Evolutionary conservation across 805 yeast species (phyloP).

Genomic region (Aciculoconidium aculeatum): DNA sequence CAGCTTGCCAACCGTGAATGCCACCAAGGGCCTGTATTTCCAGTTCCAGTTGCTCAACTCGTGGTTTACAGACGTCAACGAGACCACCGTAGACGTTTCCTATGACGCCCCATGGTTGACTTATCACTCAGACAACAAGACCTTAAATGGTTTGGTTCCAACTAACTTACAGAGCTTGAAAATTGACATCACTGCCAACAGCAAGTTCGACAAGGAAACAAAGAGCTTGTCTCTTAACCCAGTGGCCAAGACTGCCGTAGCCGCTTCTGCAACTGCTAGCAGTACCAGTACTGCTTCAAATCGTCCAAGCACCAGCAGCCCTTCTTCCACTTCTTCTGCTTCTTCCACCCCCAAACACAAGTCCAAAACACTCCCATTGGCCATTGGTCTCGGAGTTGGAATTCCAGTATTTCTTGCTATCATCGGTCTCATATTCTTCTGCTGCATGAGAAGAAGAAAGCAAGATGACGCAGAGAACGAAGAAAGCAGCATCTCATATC

Average conservation of each 20-base stretch:
- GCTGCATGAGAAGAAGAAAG: conserved; percentile 40
- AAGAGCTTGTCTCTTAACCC: conserved; percentile 50
- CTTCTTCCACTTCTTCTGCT: conserved; percentile 9
- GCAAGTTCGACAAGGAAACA: conserved; percentile 23
- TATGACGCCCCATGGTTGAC: conserved; percentile 53
- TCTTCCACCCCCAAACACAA: conserved; percentile 15
- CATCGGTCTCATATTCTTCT: conserved; percentile 45
- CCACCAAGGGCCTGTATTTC: conserved; percentile 60
- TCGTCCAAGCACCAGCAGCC: conserved; percentile 5
- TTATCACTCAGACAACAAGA: conserved; percentile 53
- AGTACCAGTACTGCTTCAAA: conserved; percentile 20
- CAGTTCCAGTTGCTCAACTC: conserved; percentile 48
- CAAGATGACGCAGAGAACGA: no score
- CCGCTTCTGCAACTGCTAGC: conserved; percentile 22
- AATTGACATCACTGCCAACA: conserved; percentile 25
- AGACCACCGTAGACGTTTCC: conserved; percentile 44
- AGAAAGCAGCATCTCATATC: no score
- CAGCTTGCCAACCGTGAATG: conserved; percentile 54
- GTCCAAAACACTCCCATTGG: conserved; percentile 50
- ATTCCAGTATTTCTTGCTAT: conserved; percentile 56
- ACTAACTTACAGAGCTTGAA: conserved; percentile 16
- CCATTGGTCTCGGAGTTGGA: conserved; percentile 87
- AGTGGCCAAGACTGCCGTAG: conserved; percentile 20
- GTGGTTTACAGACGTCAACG: conserved; percentile 49
- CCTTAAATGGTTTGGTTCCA: conserved; percentile 65